Evolutionary conservation across 1,139 yeast genomes (phyloP), one percentile per base, ranked within the genome.

Genomic region (Fermentozyma sake): DNA sequence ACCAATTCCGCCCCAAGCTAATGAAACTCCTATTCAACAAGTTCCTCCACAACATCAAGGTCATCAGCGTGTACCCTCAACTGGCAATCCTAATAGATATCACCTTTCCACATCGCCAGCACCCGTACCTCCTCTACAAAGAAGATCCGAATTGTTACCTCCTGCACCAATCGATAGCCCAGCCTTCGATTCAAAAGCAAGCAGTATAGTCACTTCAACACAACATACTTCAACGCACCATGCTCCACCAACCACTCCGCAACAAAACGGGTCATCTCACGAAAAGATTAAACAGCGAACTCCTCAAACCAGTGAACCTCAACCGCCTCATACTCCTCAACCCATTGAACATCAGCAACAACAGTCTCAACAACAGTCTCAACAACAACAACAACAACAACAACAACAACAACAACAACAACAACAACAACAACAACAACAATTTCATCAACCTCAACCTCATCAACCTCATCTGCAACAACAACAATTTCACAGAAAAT

Each of bases 401-500:
- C 43, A 28, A 26, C 43, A 28, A 9, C 40, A 30, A 12, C 36
- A 26, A 8, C 36, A 33, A 7, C 38, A 26, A n/a, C 46, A 37
- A 21, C 53, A 37, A 22, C 44, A 28, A 20, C 48, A 29, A 15
- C 36, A 35, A 10, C 59, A 49, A 28, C 60, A 51, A 18, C 16
- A 28, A 35, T 12, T 7, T 14, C 35, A 22, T 18, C 41, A 21
- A 26, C 38, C 17, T 30, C 46, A 38, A 26, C 39, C 20, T 15
- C 38, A 27, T 7, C 15, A 24, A 14, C 12, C 21, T 14, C 30
- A 16, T 7, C 28, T 16, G 13, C 31, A 28, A 20, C 51, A 44
- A 12, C 72, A 63, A 35, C 87, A 80, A 42, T 82, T 82, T 46
- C 89, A 87, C 52, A 74, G 97, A 40, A 80, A 82, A 38, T 73